Conservation (phyloP, 2,329 filamentous ascomycete species). For the Aureobasidium sp. region DNA sequence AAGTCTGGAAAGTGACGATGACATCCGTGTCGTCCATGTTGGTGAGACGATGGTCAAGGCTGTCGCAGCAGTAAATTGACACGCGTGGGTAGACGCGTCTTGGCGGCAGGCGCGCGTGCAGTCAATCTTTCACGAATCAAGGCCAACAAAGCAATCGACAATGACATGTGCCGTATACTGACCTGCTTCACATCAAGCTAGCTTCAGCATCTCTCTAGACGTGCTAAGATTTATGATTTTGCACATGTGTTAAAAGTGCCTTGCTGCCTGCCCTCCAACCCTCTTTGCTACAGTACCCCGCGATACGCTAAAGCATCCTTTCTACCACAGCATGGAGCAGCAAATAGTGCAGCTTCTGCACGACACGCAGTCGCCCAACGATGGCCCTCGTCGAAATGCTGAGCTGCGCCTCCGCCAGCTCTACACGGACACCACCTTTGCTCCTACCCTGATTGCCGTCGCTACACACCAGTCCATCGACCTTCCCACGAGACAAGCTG, state of each 20-base stretch:
- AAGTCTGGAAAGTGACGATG: constrained; percentile 42
- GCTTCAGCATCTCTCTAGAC: not conserved
- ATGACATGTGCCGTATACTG: not conserved
- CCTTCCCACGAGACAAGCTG: constrained; percentile 71
- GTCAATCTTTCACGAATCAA: not conserved
- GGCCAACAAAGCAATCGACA: not conserved
- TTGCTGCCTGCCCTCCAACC: not conserved
- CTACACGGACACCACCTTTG: constrained; percentile 63
- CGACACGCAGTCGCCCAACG: constrained; percentile 72
- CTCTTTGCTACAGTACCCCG: not conserved
- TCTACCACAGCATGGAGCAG: constrained; percentile 63
- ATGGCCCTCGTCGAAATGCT: constrained; percentile 74
- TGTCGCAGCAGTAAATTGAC: not conserved
- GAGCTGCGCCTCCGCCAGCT: constrained; percentile 74
- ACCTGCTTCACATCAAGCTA: not conserved
- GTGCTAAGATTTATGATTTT: not conserved
- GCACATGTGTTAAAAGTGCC: not conserved
- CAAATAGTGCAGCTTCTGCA: constrained; percentile 82
- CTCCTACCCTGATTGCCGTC: constrained; percentile 71
- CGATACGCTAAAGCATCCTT: constrained; percentile 1
- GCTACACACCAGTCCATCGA: constrained; percentile 69
- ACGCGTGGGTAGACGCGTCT: constrained; percentile 2
- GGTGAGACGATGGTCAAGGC: not conserved
- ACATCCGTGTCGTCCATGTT: constrained; percentile 14
- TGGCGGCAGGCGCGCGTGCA: not conserved